These are phyloP conservation scores for Fragilariopsis cylindrus DNA, from an alignment of 108 stramenopile species.

Conservation along the genomic window DNA sequence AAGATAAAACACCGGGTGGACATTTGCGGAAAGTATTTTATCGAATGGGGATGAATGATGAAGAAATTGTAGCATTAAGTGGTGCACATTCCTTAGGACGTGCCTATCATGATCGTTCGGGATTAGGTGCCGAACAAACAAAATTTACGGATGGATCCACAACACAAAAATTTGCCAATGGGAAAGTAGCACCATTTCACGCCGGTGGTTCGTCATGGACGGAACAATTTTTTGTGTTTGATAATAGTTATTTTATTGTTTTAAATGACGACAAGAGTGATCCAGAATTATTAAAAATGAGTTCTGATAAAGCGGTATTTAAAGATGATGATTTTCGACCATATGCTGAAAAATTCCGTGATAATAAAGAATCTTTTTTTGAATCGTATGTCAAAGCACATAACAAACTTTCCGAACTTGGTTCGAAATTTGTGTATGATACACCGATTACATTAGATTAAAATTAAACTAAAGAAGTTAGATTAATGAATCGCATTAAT, in stretches of 20 bases:
- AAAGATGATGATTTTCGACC: slow-evolving; percentile 67
- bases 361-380: slow-evolving; percentile 90
- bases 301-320: slow-evolving; percentile 75
- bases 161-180: slow-evolving; percentile 78
- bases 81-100: slow-evolving; percentile 94
- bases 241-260: slow-evolving; percentile 86
- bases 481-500: no score
- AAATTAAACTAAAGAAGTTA: background rate
- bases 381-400: slow-evolving; percentile 91
- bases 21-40: slow-evolving; percentile 93
- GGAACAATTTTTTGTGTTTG: slow-evolving; percentile 70
- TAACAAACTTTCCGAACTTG: slow-evolving; percentile 89
- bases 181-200: slow-evolving; percentile 82
- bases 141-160: slow-evolving; percentile 91
- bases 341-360: slow-evolving; percentile 81
- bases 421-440: slow-evolving; percentile 76
- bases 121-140: slow-evolving; percentile 84
- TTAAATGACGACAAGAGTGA: slow-evolving; percentile 53
- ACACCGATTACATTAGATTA: slow-evolving; percentile 44
- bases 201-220: slow-evolving; percentile 91
- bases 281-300: slow-evolving; percentile 74
- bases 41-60: slow-evolving; percentile 93
- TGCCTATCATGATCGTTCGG: slow-evolving; percentile 80
- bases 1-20: slow-evolving; percentile 48
- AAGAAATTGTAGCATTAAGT: slow-evolving; percentile 91